Evolutionary conservation across 1,284 basidiomycete genomes (phyloP).

Genomic region (Cryptococcus sp.): DNA sequence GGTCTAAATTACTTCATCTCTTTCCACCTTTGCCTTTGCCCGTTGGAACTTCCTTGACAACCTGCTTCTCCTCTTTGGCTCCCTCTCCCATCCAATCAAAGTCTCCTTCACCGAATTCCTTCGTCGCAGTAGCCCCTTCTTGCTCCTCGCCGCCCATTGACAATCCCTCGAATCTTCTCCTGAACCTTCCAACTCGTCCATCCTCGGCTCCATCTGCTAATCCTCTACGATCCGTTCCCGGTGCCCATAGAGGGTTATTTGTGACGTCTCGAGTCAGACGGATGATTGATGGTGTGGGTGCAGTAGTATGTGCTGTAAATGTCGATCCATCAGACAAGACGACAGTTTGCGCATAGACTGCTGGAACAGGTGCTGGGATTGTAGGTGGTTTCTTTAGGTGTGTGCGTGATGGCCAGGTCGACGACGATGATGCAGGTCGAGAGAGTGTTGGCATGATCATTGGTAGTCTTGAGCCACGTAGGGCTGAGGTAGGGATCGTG

Average conservation of each 20-base stretch:
- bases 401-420: slow-evolving; percentile 39
- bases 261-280: slow-evolving; percentile 76
- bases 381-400: slow-evolving; percentile 49
- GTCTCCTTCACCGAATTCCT: slow-evolving; percentile 31
- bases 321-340: slow-evolving; percentile 80
- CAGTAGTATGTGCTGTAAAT: slow-evolving; percentile 78
- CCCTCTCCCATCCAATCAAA: slow-evolving; percentile 48
- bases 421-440: slow-evolving; percentile 19
- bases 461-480: too few relatives aligned
- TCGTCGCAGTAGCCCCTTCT: slow-evolving; percentile 7
- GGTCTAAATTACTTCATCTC: too few relatives aligned
- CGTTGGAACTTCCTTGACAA: slow-evolving; percentile 26
- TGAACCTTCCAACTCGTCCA: slow-evolving; percentile 75
- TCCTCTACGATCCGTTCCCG: slow-evolving; percentile 48
- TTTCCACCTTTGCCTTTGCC: slow-evolving; percentile 29
- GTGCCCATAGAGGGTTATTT: slow-evolving; percentile 72
- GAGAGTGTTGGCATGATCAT: neutral
- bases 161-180: slow-evolving; percentile 61
- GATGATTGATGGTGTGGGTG: slow-evolving; percentile 64
- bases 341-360: slow-evolving; percentile 75
- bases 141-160: slow-evolving; percentile 3
- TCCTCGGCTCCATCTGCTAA: slow-evolving; percentile 64
- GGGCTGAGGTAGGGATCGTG: neutral
- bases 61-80: slow-evolving; percentile 42
- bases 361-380: slow-evolving; percentile 73